A percentile compares a stretch with the other conserved stretches of the same genome.
Conservation (phyloP, 495 filamentous ascomycete species). For the Hypoxylon cercidicola region DNA sequence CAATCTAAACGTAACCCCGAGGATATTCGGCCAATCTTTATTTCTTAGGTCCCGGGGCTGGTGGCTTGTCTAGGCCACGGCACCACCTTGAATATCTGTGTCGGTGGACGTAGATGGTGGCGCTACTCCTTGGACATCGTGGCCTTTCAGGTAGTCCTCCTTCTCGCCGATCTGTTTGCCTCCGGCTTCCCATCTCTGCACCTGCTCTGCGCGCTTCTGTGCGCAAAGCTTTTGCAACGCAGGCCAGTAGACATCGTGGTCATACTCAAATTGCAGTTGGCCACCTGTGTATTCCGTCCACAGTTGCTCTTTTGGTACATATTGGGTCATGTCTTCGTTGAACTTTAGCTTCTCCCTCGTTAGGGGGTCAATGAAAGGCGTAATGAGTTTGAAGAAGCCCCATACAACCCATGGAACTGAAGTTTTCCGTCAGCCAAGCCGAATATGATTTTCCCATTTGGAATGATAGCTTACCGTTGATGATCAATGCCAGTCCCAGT, state of each 20-base stretch:
- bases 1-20: neutral
- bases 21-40: neutral
- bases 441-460: neutral
- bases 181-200: slow-evolving; percentile 76
- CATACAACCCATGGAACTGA: slow-evolving; percentile 86
- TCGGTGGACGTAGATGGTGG: slow-evolving; percentile 17
- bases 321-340: slow-evolving; percentile 83
- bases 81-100: slow-evolving; percentile 2
- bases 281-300: slow-evolving; percentile 72
- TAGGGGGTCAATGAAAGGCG: slow-evolving; percentile 92
- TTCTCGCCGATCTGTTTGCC: slow-evolving; percentile 85
- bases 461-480: slow-evolving; percentile 71
- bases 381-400: slow-evolving; percentile 94
- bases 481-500: slow-evolving; percentile 86
- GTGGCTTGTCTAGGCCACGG: slow-evolving; percentile 2
- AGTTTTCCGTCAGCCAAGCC: slow-evolving; percentile 18
- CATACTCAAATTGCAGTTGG: slow-evolving; percentile 82
- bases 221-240: slow-evolving; percentile 75
- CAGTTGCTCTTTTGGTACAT: slow-evolving; percentile 81
- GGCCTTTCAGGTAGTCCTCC: slow-evolving; percentile 80
- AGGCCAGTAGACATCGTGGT: slow-evolving; percentile 90
- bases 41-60: neutral
- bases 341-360: slow-evolving; percentile 94
- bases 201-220: slow-evolving; percentile 66
- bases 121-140: slow-evolving; percentile 35